Base-by-base conservation (phyloP, 257 asterid species). In the Solanum bulbocastanum region DNA sequence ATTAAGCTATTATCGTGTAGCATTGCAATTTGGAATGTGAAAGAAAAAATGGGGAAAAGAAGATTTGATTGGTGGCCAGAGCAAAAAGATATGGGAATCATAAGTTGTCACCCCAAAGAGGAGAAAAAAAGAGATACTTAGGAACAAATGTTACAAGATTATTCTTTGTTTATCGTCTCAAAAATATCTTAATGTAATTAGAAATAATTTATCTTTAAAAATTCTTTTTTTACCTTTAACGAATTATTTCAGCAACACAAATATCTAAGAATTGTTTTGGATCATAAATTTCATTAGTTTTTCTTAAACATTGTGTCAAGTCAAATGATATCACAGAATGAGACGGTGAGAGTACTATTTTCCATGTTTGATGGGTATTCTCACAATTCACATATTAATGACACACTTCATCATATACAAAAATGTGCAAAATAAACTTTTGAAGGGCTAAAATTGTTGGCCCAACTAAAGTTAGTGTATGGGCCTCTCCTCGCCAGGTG, bases 61-160 rank as follows among this genome's bases (percentile, higher is more conserved):
- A 78, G 89, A 30, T 39, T 86, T 74, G 92, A 90, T 86, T 86
- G 92, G 10, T 49, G 85, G 88, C 88, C 92, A 88, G 87, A 87
- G 87, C 69, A 66, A 69, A 37, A 52, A 58, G 36, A 85, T 58
- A 86, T 76, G 91, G 81, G 83, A 83, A n/a, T 91, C 91, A n/a
- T 89, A 92, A 90, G 91, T 89, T 92, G 94, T 91, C 94, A 78
- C 83, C 90, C 65, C 88, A 35, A 85, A 75, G 37, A 71, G 46
- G 79, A 69, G 23, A 79, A 23, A 35, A 33, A 42, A 42, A 42
- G 33, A 8, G 65, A 78, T 2, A 6, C 89, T 84, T 89, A 83
- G 87, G 91, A 90, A 90, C 20, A 10, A 20, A 37, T 87, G 88
- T 84, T 69, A 32, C 23, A n/a, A 40, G 18, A 37, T 84, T 90